Conservation (phyloP, 192 early-diverging fungal species). For the Mortierella hygrophila region DNA sequence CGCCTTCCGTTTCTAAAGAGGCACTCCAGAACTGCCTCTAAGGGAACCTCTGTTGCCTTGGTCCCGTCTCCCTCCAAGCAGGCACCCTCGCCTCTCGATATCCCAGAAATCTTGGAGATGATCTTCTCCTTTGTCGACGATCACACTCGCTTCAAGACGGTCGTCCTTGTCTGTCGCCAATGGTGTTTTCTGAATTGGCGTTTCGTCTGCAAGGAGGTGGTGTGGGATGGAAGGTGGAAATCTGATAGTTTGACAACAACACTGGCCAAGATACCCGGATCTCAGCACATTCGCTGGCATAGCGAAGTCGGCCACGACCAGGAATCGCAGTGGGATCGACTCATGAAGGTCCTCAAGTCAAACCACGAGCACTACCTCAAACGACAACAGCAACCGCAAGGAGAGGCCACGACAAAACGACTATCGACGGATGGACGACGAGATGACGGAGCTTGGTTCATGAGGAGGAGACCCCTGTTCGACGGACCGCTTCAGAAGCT, state of each 20-base stretch:
- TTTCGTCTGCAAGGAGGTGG: not conserved
- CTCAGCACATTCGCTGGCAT: not conserved
- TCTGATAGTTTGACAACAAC: not conserved
- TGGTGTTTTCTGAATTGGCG: not conserved
- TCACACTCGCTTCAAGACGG: not conserved
- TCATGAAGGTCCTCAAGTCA: not conserved
- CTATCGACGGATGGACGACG: not conserved
- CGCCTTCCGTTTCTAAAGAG: not conserved
- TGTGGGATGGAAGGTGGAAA: not conserved
- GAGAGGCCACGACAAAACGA: not conserved
- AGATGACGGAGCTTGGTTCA: not conserved
- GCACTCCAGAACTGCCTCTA: not conserved
- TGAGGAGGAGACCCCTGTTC: not conserved
- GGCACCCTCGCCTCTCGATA: not conserved
- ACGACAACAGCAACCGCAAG: not conserved
- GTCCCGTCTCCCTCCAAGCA: not conserved
- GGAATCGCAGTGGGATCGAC: not conserved
- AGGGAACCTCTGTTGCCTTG: not conserved
- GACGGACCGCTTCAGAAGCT: not conserved
- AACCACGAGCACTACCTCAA: slow-evolving; percentile 2
- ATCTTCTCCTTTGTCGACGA: not conserved
- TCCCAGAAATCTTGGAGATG: not conserved
- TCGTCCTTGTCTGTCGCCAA: not conserved
- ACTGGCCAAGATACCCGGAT: not conserved
- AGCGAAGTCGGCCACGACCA: not conserved